Base-by-base conservation (phyloP, 2,329 filamentous ascomycete species). In the Pezizomycotina sp. region DNA sequence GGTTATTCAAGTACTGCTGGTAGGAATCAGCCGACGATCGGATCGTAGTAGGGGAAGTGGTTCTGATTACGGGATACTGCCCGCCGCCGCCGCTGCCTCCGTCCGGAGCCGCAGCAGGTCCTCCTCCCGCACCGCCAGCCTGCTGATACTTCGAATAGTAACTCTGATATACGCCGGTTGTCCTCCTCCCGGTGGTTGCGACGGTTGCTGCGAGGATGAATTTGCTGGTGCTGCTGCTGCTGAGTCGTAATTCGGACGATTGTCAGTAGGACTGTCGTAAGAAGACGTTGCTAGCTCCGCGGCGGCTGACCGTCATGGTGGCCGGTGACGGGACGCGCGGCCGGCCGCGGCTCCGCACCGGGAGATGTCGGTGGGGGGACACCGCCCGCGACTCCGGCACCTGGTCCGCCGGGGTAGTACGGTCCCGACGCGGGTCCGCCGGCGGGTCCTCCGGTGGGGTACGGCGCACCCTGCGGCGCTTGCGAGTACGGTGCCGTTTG, bases 271-370 rank as follows among this genome's bases (percentile, higher is more conserved):
- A 3, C 77, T 78, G 55, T 83, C 77, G 52, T 83, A 84, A 6
- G 70, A 71, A 1, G 77, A 78, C 0, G 78, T 82, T 16, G 77
- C 75, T 29, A 86, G 62, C 58, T 86, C 79, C 57, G 79, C 1
- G 78, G 72, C 46, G 71, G 49, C 10, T 43, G 14, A 26, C 36
- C 21, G 19, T 36, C 45, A 39, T 34, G 47, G 38, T 37, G 43
- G 24, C 38, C 46, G 46, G 31, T 27, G 29, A 25, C 22, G 21
- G 15, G 37, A 15, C 26, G 36, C 16, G 31, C 15, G 7, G 28
- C 30, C 7, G 31, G 13, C 4, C 60, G 56, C 15, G 54, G 48
- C 28, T 57, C 46, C 56, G 55, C 43, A 52, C 58, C 40, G 57
- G 60, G 36, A 56, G 63, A 55, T 55, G 65, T 59, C 2, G 64